Percentiles rank a stretch among this genome's conserved stretches.
phyloP scores from a whole-genome alignment of 1,284 basidiomycete genomes.

The Cutaneotrichosporon mucoides region DNA sequence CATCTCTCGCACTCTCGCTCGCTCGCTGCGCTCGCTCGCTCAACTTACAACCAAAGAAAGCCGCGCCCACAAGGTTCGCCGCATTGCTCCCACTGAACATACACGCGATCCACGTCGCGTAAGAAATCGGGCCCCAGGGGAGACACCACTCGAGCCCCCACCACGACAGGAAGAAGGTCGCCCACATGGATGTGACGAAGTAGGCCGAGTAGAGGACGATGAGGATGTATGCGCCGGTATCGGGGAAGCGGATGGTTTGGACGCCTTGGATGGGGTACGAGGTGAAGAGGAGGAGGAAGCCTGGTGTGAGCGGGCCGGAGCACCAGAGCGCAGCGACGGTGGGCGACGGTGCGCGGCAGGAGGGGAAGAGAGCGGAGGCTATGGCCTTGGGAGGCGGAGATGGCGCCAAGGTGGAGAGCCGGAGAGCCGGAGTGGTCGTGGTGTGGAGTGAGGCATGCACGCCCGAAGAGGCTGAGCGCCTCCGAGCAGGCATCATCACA shows the following conservation, averaged over 20 bases:
- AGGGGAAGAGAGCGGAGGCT: no score
- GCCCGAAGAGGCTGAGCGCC: no score
- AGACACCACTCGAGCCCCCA: slow-evolving; percentile 19
- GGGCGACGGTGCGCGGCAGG: no score
- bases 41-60: slow-evolving; percentile 13
- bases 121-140: slow-evolving; percentile 12
- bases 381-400: no score
- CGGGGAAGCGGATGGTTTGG: slow-evolving; percentile 19
- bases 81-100: slow-evolving; percentile 17
- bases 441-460: no score
- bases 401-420: no score
- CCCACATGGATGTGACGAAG: slow-evolving; percentile 20
- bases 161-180: slow-evolving; percentile 18
- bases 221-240: slow-evolving; percentile 18
- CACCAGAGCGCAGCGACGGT: no score
- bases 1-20: no score
- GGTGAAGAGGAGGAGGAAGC: slow-evolving; percentile 10
- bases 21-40: no score
- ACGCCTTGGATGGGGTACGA: slow-evolving; percentile 19
- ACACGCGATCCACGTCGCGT: slow-evolving; percentile 17
- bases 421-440: no score
- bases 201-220: slow-evolving; percentile 18
- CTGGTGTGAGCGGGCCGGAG: background rate
- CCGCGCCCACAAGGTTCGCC: slow-evolving; percentile 17
- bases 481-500: no score